Percentiles rank a stretch among this genome's conserved stretches.
These are phyloP conservation scores for Claviceps lovelessii DNA, from an alignment of 2,329 filamentous ascomycete genomes.

Conservation along the genomic window DNA sequence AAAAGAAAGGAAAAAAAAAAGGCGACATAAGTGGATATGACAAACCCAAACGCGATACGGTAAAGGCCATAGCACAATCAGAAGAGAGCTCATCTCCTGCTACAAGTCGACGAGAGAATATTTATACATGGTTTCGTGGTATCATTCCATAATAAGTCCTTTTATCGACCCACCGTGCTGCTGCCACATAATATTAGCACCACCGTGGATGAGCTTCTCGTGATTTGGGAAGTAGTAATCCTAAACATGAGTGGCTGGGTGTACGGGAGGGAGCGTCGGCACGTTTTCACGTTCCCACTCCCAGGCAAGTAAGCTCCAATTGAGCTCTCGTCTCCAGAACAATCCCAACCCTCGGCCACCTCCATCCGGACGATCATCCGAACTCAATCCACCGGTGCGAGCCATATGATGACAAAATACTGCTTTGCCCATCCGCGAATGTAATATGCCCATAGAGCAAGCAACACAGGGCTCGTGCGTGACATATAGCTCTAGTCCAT, in stretches of 20 bases:
- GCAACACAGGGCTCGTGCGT: slow-evolving; percentile 94
- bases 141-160: not conserved
- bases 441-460: slow-evolving; percentile 91
- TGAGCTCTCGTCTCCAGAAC: slow-evolving; percentile 63
- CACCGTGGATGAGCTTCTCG: slow-evolving; percentile 17
- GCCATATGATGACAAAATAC: slow-evolving; percentile 70
- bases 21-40: slow-evolving; percentile 17
- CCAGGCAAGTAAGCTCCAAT: slow-evolving; percentile 76
- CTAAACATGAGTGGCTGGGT: slow-evolving; percentile 37
- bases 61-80: not conserved
- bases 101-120: not conserved
- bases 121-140: not conserved
- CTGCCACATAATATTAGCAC: not conserved
- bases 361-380: slow-evolving; percentile 50
- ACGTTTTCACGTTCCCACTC: slow-evolving; percentile 46
- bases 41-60: not conserved
- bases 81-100: not conserved
- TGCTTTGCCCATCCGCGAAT: slow-evolving; percentile 79
- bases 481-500: slow-evolving; percentile 82
- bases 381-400: slow-evolving; percentile 66
- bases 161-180: not conserved
- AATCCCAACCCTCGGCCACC: slow-evolving; percentile 50
- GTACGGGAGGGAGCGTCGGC: slow-evolving; percentile 25
- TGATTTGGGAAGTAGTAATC: slow-evolving; percentile 28
- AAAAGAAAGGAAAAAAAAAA: not conserved